Conservation (phyloP, 805 yeast species). For the Ogataea chonburiensis region DNA sequence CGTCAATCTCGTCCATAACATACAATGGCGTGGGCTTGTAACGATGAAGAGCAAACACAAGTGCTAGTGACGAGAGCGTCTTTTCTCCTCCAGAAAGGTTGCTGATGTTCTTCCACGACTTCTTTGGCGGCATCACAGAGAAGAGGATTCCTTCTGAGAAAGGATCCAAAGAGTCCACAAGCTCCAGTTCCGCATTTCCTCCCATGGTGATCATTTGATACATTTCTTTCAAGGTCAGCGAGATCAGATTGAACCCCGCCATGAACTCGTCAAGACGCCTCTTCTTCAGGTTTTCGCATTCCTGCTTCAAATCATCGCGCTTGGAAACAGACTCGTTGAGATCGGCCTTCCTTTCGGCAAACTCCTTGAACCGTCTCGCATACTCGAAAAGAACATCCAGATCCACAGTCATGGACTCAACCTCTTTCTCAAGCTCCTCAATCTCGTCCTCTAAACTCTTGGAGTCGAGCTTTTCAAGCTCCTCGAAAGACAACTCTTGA, state of each 20-base stretch:
- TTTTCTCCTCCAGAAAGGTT: conserved; percentile 98
- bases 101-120: conserved; percentile 94
- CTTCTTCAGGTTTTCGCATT: conserved; percentile 67
- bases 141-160: conserved; percentile 95
- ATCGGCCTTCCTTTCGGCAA: conserved; percentile 57
- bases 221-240: conserved; percentile 90
- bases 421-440: conserved; percentile 50
- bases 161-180: conserved; percentile 96
- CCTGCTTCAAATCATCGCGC: conserved; percentile 62
- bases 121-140: conserved; percentile 99
- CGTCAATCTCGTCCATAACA: conserved; percentile 99
- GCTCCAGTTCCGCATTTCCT: conserved; percentile 95
- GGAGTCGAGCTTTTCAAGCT: conserved; percentile 47
- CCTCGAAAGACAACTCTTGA: conserved; percentile 42
- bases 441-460: conserved; percentile 52
- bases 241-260: conserved; percentile 86
- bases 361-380: conserved; percentile 64
- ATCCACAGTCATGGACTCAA: conserved; percentile 62
- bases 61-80: conserved; percentile 88
- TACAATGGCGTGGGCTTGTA: conserved; percentile 96
- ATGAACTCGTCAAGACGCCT: conserved; percentile 84
- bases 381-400: conserved; percentile 77
- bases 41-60: conserved; percentile 93
- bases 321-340: conserved; percentile 63
- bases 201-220: conserved; percentile 99